phyloP scores from a whole-genome alignment of 2,329 filamentous ascomycete species.

The Pseudophaeomoniella oleicola region DNA sequence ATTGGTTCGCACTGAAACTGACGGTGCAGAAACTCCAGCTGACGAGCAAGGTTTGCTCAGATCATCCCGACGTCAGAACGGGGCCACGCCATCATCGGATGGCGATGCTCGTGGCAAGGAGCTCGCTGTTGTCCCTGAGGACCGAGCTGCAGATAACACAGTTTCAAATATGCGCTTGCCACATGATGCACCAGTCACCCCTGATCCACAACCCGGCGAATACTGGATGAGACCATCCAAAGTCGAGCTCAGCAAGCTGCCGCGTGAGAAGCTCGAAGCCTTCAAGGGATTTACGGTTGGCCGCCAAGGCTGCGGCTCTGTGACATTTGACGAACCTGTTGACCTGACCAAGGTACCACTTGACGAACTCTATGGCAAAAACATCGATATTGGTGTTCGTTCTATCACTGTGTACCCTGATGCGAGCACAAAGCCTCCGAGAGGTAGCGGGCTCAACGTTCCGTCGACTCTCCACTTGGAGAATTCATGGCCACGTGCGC shows the following conservation, averaged over 20 bases:
- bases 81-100: constrained; percentile 18
- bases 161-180: constrained; percentile 16
- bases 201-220: constrained; percentile 48
- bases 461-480: constrained; percentile 76
- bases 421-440: constrained; percentile 60
- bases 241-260: constrained; percentile 65
- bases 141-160: constrained; percentile 29
- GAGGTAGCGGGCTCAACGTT: constrained; percentile 82
- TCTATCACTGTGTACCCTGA: constrained; percentile 78
- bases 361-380: constrained; percentile 61
- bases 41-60: constrained; percentile 48
- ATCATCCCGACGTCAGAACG: constrained; percentile 33
- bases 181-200: constrained; percentile 8
- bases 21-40: constrained; percentile 37
- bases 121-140: constrained; percentile 62
- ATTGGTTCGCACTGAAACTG: constrained; percentile 35
- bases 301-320: constrained; percentile 63
- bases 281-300: constrained; percentile 68
- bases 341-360: constrained; percentile 69
- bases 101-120: constrained; percentile 61
- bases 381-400: constrained; percentile 63
- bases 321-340: constrained; percentile 68
- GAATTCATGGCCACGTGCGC: constrained; percentile 78
- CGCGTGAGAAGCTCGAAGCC: constrained; percentile 59
- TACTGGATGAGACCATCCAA: constrained; percentile 78